These are phyloP conservation scores for Pseudoturritis turrita DNA, from an alignment of 345 rosid genomes.

Conservation along the genomic window DNA sequence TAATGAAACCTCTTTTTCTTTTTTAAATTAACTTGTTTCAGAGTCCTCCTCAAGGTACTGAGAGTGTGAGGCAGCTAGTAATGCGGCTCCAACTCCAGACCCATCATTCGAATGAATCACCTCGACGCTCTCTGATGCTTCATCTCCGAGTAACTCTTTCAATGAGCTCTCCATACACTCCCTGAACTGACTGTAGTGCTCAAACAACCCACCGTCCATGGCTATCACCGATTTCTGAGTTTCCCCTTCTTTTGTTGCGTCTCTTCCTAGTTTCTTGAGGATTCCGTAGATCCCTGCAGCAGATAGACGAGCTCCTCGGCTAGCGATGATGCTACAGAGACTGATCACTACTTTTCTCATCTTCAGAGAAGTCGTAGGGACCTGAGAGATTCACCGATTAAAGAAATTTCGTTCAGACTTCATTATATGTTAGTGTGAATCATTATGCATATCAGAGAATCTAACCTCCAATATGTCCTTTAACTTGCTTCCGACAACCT, in stretches of 20 bases:
- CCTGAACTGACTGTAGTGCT: conserved; percentile 60
- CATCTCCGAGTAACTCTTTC: conserved; percentile 60
- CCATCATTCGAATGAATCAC: conserved; percentile 63
- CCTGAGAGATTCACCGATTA: conserved; percentile 33
- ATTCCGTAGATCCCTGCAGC: conserved; percentile 78
- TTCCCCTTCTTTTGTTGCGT: conserved; percentile 47
- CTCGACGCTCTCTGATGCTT: conserved; percentile 41
- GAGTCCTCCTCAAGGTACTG: conserved; percentile 38
- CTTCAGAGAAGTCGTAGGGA: conserved; percentile 47
- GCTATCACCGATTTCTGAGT: conserved; percentile 59
- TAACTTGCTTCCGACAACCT: conserved; percentile 54
- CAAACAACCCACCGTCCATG: conserved; percentile 77
- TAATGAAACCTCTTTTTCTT: not conserved
- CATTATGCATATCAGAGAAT: not conserved
- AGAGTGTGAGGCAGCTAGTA: conserved; percentile 76
- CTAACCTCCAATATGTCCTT: conserved; percentile 62
- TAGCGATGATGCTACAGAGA: conserved; percentile 67
- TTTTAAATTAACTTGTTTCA: conserved; percentile 16
- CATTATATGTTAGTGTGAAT: not conserved
- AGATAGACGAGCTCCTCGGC: conserved; percentile 68
- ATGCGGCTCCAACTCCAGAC: conserved; percentile 77
- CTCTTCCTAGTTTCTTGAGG: conserved; percentile 75
- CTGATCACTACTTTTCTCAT: conserved; percentile 55
- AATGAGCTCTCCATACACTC: conserved; percentile 57
- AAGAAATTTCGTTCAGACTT: not conserved